Conservation (phyloP, 768 basidiomycete species). For the Tephrocybe sp. region DNA sequence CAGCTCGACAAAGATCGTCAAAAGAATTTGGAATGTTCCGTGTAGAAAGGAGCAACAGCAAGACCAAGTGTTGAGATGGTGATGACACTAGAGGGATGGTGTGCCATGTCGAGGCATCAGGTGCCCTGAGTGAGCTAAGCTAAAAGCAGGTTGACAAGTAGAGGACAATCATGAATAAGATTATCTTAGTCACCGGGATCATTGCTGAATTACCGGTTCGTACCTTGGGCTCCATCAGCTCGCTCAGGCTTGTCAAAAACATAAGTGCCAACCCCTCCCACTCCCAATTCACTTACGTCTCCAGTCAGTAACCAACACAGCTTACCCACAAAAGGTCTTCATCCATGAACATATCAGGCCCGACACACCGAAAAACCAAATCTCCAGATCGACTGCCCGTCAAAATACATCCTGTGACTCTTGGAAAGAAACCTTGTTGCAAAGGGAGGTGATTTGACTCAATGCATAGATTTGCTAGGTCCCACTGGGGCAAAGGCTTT, state of each 20-base stretch:
- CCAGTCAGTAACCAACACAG: background rate
- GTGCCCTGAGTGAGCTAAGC: constrained; percentile 6
- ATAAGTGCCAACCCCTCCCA: background rate
- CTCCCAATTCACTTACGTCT: background rate
- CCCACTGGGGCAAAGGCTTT: constrained; percentile 3
- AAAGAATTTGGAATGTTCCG: constrained; percentile 6
- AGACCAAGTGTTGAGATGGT: background rate
- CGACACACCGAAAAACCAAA: background rate
- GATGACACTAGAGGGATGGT: constrained; percentile 2
- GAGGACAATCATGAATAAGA: background rate
- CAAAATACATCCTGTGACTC: background rate
- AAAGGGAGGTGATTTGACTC: background rate
- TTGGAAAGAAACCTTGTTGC: background rate
- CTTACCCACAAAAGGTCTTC: background rate
- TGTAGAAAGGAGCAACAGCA: constrained; percentile 1
- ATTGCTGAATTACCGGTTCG: constrained; percentile 8
- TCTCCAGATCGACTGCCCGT: background rate
- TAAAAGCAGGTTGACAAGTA: constrained; percentile 1
- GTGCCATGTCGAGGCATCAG: constrained; percentile 7
- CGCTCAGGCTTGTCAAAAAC: background rate
- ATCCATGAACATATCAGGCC: background rate
- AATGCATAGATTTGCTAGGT: constrained; percentile 4
- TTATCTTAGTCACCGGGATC: constrained; percentile 4
- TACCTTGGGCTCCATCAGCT: background rate
- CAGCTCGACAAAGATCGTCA: too few species aligned